Evolutionary conservation across 2,329 filamentous ascomycete genomes (phyloP).

Genomic region (Arthrobotrys megalospora): DNA sequence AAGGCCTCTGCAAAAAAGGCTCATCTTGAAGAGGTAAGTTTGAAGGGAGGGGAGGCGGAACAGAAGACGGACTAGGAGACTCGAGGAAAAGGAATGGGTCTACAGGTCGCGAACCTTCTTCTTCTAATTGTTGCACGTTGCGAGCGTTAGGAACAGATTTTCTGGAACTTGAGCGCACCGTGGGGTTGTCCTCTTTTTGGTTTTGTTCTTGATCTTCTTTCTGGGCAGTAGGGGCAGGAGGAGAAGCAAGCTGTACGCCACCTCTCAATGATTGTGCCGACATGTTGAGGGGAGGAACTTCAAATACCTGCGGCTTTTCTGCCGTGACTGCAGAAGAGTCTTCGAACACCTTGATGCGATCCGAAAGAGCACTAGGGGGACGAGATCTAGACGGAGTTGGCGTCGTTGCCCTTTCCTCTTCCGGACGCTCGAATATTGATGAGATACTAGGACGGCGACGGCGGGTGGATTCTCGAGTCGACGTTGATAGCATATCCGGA

Average conservation of each 20-base stretch:
- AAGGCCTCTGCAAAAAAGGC: constrained; percentile 58
- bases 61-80: constrained; percentile 61
- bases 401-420: constrained; percentile 57
- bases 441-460: constrained; percentile 55
- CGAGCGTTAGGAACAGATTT: constrained; percentile 61
- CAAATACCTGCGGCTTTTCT: constrained; percentile 62
- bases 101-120: constrained; percentile 62
- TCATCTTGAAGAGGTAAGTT: constrained; percentile 61
- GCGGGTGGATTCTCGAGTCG: constrained; percentile 49
- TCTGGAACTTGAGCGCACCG: constrained; percentile 60
- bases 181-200: constrained; percentile 58
- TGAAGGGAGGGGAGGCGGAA: constrained; percentile 61
- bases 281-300: constrained; percentile 61
- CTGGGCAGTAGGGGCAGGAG: constrained; percentile 60
- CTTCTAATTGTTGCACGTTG: constrained; percentile 61
- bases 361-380: constrained; percentile 42
- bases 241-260: constrained; percentile 62
- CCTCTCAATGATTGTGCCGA: constrained; percentile 61
- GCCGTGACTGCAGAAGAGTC: constrained; percentile 59
- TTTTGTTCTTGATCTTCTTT: constrained; percentile 59
- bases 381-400: constrained; percentile 45
- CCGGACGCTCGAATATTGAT: constrained; percentile 51
- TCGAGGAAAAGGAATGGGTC: constrained; percentile 62
- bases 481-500: constrained; percentile 42
- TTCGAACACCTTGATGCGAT: constrained; percentile 52